Percentiles rank a stretch among this genome's conserved stretches.
Conservation (phyloP, 352 stramenopile species). For the Pilasporangium apinafurcum region DNA sequence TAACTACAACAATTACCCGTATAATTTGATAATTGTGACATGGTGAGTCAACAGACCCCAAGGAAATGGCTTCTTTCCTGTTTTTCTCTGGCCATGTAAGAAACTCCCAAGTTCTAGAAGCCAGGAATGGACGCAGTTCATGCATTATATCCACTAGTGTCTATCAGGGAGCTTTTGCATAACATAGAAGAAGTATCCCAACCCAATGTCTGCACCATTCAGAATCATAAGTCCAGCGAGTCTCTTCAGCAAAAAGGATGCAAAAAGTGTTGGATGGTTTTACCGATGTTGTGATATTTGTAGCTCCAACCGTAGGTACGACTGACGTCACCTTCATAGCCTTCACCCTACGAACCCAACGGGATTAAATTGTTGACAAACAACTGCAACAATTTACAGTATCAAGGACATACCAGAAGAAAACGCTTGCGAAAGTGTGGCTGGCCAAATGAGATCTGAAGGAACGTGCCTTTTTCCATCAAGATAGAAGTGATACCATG, state of each 20-base stretch:
- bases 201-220: conserved; percentile 33
- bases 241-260: background rate
- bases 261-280: background rate
- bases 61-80: too few relatives aligned
- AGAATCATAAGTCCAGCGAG: too few relatives aligned
- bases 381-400: background rate
- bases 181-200: conserved; percentile 63
- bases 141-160: too few relatives aligned
- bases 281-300: conserved; percentile 47
- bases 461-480: conserved; percentile 30
- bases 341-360: conserved; percentile 16
- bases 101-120: too few relatives aligned
- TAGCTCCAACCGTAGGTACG: conserved; percentile 38
- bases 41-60: too few relatives aligned
- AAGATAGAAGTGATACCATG: conserved; percentile 37
- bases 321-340: conserved; percentile 18
- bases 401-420: conserved; percentile 13
- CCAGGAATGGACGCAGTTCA: too few relatives aligned
- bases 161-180: conserved; percentile 36
- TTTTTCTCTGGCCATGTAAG: too few relatives aligned
- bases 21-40: too few relatives aligned
- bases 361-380: background rate
- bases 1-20: too few relatives aligned
- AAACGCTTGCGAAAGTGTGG: conserved; percentile 77
- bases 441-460: conserved; percentile 80